phyloP scores from a whole-genome alignment of 2,329 filamentous ascomycete species.

The Sarocladium strictum region DNA sequence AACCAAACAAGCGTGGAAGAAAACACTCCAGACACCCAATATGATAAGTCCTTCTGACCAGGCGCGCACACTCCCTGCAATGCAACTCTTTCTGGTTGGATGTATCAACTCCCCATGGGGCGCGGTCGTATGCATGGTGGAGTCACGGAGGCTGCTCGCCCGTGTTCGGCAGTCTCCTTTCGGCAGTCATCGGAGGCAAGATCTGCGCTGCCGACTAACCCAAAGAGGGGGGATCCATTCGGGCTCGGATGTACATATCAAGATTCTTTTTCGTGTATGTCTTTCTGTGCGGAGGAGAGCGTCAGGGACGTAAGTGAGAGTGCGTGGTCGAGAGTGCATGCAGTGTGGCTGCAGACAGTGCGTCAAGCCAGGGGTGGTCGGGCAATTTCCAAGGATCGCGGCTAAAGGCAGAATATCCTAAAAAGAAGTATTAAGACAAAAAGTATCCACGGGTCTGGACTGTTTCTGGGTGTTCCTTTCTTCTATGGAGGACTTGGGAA shows the following conservation, averaged over 20 bases:
- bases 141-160: slow-evolving; percentile 5
- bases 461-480: not conserved
- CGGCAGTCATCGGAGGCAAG: slow-evolving; percentile 5
- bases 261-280: not conserved
- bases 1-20: not conserved
- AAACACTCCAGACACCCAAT: not conserved
- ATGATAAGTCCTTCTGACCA: not conserved
- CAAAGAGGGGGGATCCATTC: not conserved
- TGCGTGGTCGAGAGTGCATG: not conserved
- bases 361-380: not conserved
- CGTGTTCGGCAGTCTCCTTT: slow-evolving; percentile 8
- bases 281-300: not conserved
- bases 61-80: not conserved
- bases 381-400: slow-evolving; percentile 8
- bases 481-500: no score
- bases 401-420: slow-evolving; percentile 3
- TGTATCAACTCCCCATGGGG: not conserved
- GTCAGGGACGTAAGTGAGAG: not conserved
- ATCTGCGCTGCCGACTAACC: not conserved
- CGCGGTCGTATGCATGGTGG: not conserved
- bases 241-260: no score
- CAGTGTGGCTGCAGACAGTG: not conserved
- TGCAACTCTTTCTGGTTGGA: not conserved
- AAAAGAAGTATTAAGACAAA: no score
- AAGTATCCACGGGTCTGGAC: not conserved